A percentile compares a stretch with the other conserved stretches of the same genome.
phyloP scores from a whole-genome alignment of 2,329 filamentous ascomycete species.

The Phialocephala subalpina region DNA sequence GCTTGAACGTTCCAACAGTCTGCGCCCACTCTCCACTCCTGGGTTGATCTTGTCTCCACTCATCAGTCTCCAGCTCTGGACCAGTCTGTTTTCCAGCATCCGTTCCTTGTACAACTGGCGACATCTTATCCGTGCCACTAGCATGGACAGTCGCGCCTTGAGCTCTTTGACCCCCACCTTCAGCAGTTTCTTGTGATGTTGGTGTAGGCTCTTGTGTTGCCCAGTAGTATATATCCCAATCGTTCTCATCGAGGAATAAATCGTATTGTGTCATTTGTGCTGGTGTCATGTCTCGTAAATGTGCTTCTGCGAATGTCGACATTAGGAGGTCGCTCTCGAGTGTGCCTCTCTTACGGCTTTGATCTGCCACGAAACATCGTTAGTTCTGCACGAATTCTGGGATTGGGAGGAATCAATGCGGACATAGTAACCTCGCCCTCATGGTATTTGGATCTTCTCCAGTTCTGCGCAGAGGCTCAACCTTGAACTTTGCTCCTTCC shows the following conservation, averaged over 20 bases:
- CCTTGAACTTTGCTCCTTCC: slow-evolving; percentile 83
- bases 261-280: slow-evolving; percentile 86
- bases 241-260: slow-evolving; percentile 95
- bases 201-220: slow-evolving; percentile 81
- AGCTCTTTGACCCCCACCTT: slow-evolving; percentile 54
- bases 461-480: slow-evolving; percentile 85
- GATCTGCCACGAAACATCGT: slow-evolving; percentile 66
- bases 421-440: slow-evolving; percentile 82
- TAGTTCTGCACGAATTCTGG: not conserved
- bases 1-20: slow-evolving; percentile 93
- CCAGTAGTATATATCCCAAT: slow-evolving; percentile 99
- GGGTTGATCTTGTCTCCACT: slow-evolving; percentile 45
- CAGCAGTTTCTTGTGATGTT: slow-evolving; percentile 63
- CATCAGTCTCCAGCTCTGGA: slow-evolving; percentile 39
- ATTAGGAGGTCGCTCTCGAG: slow-evolving; percentile 96
- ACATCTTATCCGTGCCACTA: slow-evolving; percentile 31
- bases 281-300: slow-evolving; percentile 77
- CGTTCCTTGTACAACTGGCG: slow-evolving; percentile 39
- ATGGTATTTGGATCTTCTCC: slow-evolving; percentile 88
- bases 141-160: slow-evolving; percentile 38
- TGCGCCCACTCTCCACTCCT: slow-evolving; percentile 90
- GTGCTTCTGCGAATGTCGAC: slow-evolving; percentile 87
- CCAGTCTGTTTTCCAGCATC: slow-evolving; percentile 41
- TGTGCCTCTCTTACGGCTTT: slow-evolving; percentile 94
- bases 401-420: slow-evolving; percentile 20